These are phyloP conservation scores for Candida ortonii DNA, from an alignment of 805 yeast genomes.

Conservation along the genomic window DNA sequence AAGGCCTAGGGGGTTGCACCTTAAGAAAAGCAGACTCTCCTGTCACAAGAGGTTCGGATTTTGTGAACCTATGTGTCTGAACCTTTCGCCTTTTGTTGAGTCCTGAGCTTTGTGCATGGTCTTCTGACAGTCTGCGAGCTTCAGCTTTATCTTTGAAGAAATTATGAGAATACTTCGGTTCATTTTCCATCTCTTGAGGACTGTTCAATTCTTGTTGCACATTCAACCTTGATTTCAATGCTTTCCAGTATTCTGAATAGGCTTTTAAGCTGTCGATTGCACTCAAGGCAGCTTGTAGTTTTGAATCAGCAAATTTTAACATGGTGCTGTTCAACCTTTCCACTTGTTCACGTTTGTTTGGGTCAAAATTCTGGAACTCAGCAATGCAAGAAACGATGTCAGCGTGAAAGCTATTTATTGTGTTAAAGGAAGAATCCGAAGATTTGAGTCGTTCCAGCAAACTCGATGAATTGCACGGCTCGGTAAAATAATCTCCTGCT, in stretches of 20 bases:
- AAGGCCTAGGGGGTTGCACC: constrained; percentile 33
- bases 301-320: constrained; percentile 1
- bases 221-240: constrained; percentile 1
- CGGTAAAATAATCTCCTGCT: constrained; percentile 1
- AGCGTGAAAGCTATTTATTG: constrained; percentile 1
- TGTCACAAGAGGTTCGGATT: constrained; percentile 19
- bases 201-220: neutral
- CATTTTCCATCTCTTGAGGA: no score
- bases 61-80: constrained; percentile 15
- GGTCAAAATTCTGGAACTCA: constrained; percentile 1
- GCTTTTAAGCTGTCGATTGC: constrained; percentile 4
- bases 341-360: constrained; percentile 1
- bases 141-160: no score
- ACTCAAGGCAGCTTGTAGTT: constrained; percentile 1
- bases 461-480: constrained; percentile 4
- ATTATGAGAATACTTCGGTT: no score
- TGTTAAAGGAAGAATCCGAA: neutral
- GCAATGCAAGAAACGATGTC: neutral
- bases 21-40: constrained; percentile 30
- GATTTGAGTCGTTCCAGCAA: constrained; percentile 1
- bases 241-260: constrained; percentile 5
- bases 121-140: neutral
- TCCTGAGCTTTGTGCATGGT: no score
- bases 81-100: constrained; percentile 1
- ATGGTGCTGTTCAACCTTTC: neutral